Percentiles rank a stretch among this genome's conserved stretches.
These are phyloP conservation scores for Lentinula lateritia DNA, from an alignment of 768 basidiomycete species.

Conservation along the genomic window DNA sequence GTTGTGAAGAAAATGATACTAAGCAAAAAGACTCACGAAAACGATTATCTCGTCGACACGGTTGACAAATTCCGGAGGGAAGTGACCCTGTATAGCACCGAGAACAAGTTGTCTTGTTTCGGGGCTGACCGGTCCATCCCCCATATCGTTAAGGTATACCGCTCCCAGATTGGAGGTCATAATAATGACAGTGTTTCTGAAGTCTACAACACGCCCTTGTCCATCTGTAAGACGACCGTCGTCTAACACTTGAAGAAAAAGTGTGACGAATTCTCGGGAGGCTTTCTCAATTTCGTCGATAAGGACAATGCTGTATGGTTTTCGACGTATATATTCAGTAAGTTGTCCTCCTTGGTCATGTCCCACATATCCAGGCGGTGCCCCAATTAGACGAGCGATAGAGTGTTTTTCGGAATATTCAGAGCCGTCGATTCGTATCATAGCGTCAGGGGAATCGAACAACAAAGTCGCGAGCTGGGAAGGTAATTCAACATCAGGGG, in stretches of 20 bases:
- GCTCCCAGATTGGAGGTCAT: constrained; percentile 93
- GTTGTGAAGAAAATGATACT: constrained; percentile 7
- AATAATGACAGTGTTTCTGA: constrained; percentile 89
- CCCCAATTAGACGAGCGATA: constrained; percentile 62
- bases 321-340: constrained; percentile 88
- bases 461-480: constrained; percentile 77
- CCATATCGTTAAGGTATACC: constrained; percentile 67
- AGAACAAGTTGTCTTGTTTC: constrained; percentile 65
- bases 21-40: constrained; percentile 33
- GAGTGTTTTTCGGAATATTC: constrained; percentile 88
- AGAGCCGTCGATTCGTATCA: constrained; percentile 90
- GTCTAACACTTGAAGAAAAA: constrained; percentile 52
- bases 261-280: constrained; percentile 65
- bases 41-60: constrained; percentile 84
- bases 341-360: constrained; percentile 87
- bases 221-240: constrained; percentile 91
- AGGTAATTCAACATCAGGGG: constrained; percentile 7
- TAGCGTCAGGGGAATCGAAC: constrained; percentile 87
- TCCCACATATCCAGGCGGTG: constrained; percentile 68
- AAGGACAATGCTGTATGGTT: constrained; percentile 82
- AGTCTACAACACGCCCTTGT: constrained; percentile 84
- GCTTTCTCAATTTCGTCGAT: constrained; percentile 94
- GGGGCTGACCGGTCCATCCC: constrained; percentile 60
- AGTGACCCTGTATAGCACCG: constrained; percentile 75
- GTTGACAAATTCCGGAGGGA: constrained; percentile 92